Base-by-base conservation (phyloP, 2,329 filamentous ascomycete genomes). In the Cytospora chrysosperma region DNA sequence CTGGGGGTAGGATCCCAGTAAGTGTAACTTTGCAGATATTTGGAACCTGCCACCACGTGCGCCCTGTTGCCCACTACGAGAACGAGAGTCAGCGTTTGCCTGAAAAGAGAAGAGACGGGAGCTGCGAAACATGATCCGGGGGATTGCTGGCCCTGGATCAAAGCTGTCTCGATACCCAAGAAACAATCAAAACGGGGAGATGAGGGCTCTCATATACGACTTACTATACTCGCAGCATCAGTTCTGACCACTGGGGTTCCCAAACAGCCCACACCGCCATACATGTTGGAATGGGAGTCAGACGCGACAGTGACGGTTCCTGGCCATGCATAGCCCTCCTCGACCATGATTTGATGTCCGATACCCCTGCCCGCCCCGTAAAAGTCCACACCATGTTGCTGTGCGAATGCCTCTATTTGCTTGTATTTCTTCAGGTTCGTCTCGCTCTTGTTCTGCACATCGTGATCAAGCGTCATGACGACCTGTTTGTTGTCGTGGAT, bases 21-120 rank as follows among this genome's bases (percentile, higher is more conserved):
- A 98, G 81, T 0, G 85, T 93, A 27, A 97, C 85, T 76, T 90
- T 89, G 1, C 90, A 91, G 30, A 96, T 85, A 0, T 92, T 92
- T 0, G 94, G 94, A 27, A 95, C 84, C 77, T 96, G 91, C 87
- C 87, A 96, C 93, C 93, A 97, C 0, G 90, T 97, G 68, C 83
- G 80, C 4, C 87, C 87, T 0, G 92, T 97, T 0, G 90, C 89
- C 90, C 89, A 97, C 30, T 32, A 32, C 30, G 8, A 32, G 9
- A 32, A 32, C 30, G 30, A 32, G 8, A 32, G 30, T 32, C 30
- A 32, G 30, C 12, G 12, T 32, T 32, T 32, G 30, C 30, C 8
- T 5, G 30, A 32, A 32, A 8, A 10, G 6, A 10, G 4, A 32
- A 32, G 8, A 32, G 12, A 32, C 30, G 8, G 8, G 30, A 32